A percentile compares a stretch with the other conserved stretches of the same genome.
These are phyloP conservation scores for Dactylellina cionopaga DNA, from an alignment of 2,329 filamentous ascomycete genomes.

Conservation along the genomic window DNA sequence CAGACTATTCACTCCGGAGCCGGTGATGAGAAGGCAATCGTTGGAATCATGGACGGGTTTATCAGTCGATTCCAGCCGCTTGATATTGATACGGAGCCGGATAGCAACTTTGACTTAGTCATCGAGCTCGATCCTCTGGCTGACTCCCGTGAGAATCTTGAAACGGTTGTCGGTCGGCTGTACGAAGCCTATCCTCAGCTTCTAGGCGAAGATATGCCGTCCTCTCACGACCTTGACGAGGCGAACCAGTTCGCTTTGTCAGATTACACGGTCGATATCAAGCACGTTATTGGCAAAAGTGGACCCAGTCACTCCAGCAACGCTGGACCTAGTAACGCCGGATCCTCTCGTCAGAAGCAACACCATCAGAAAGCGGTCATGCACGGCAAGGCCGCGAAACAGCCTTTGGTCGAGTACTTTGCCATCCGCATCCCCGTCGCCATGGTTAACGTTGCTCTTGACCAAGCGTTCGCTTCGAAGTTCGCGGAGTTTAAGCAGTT, in stretches of 20 bases:
- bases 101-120: slow-evolving; percentile 81
- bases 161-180: slow-evolving; percentile 77
- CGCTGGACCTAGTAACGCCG: slow-evolving; percentile 61
- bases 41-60: slow-evolving; percentile 95
- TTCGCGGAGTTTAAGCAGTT: slow-evolving; percentile 70
- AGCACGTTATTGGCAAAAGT: slow-evolving; percentile 75
- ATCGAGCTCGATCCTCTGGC: slow-evolving; percentile 83
- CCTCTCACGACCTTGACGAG: slow-evolving; percentile 76
- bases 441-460: slow-evolving; percentile 70
- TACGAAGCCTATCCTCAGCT: slow-evolving; percentile 81
- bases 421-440: slow-evolving; percentile 67
- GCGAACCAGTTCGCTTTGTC: slow-evolving; percentile 80
- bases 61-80: slow-evolving; percentile 84
- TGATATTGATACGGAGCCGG: slow-evolving; percentile 73
- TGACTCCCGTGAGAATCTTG: slow-evolving; percentile 85
- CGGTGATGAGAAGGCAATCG: slow-evolving; percentile 76
- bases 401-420: slow-evolving; percentile 72
- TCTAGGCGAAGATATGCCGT: slow-evolving; percentile 73
- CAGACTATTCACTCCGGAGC: slow-evolving; percentile 93
- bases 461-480: slow-evolving; percentile 73
- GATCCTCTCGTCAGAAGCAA: slow-evolving; percentile 15
- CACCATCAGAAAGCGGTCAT: background rate
- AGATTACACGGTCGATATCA: slow-evolving; percentile 79
- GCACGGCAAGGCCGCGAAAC: slow-evolving; percentile 61
- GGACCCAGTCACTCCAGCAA: slow-evolving; percentile 60